Conservation (phyloP, 2,329 filamentous ascomycete species). For the Aspergillus hiratsukae region DNA sequence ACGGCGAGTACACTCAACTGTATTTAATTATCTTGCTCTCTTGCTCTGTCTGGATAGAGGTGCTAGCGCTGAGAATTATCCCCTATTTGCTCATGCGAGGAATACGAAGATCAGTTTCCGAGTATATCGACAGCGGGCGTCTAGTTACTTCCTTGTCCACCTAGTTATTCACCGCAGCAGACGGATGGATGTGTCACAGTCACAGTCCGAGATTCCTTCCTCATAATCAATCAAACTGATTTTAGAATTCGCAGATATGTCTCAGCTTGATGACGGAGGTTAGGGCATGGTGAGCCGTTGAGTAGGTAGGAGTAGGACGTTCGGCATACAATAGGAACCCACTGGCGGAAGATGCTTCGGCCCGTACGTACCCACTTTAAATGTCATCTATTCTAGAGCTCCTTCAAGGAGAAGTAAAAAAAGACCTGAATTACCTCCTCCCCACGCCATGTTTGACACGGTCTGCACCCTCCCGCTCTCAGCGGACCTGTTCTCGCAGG, state of each 20-base stretch:
- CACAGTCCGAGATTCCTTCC: not conserved
- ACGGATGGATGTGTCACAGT: not conserved
- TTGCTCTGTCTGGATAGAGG: too few relatives aligned
- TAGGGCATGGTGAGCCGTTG: not conserved
- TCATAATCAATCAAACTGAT: not conserved
- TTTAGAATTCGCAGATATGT: not conserved
- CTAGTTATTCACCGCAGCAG: not conserved
- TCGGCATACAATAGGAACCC: not conserved
- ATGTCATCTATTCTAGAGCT: constrained; percentile 4
- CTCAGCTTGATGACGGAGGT: not conserved
- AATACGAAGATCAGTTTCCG: too few relatives aligned
- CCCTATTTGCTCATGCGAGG: too few relatives aligned
- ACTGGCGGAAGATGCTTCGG: constrained; percentile 19
- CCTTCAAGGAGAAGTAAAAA: constrained; percentile 3
- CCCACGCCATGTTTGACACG: constrained; percentile 72
- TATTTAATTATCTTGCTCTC: too few relatives aligned
- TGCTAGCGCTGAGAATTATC: too few relatives aligned
- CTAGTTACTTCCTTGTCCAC: not conserved
- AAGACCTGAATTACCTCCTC: not conserved
- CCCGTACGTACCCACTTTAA: constrained; percentile 15
- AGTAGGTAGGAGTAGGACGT: too few relatives aligned
- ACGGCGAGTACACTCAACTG: too few relatives aligned
- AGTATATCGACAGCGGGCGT: not conserved
- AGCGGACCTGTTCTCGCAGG: constrained; percentile 83
- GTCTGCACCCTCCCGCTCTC: constrained; percentile 83